These are phyloP conservation scores for Holtermanniella nyarrowii DNA, from an alignment of 768 basidiomycete genomes.

Conservation along the genomic window DNA sequence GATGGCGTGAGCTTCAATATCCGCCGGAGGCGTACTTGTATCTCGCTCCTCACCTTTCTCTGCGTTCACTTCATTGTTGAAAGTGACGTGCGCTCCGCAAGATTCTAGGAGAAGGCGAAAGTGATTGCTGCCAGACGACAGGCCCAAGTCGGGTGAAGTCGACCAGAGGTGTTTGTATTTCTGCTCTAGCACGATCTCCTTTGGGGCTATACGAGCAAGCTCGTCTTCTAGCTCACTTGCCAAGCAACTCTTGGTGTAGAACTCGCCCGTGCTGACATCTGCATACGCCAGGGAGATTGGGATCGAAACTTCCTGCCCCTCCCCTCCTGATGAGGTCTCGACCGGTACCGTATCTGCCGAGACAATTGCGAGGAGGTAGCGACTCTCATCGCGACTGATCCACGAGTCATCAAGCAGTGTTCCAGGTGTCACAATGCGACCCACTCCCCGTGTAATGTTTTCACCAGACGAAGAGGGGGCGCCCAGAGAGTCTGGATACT, in stretches of 20 bases:
- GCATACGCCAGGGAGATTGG: conserved; percentile 72
- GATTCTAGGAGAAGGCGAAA: no score
- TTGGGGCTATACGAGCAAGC: conserved; percentile 66
- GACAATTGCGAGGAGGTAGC: conserved; percentile 68
- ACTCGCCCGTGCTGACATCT: conserved; percentile 83
- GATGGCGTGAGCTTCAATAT: conserved; percentile 22
- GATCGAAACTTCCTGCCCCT: conserved; percentile 19
- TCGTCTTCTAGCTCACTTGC: conserved; percentile 62
- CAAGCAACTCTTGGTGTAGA: conserved; percentile 60
- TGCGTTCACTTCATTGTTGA: conserved; percentile 10
- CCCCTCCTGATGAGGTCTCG: no score
- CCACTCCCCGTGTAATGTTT: conserved; percentile 52
- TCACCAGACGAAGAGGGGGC: no score
- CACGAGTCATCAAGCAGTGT: conserved; percentile 89
- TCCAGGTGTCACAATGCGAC: conserved; percentile 81
- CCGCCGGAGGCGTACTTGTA: not conserved
- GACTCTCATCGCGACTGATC: conserved; percentile 73
- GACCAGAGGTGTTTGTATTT: not conserved
- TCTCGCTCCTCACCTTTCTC: not conserved
- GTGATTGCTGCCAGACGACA: conserved; percentile 6
- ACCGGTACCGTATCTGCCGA: no score
- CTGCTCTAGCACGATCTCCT: conserved; percentile 61
- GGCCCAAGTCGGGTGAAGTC: conserved; percentile 18
- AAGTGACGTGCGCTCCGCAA: conserved; percentile 28
- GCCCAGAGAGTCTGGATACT: conserved; percentile 46